These are phyloP conservation scores for Scedosporium dehoogii DNA, from an alignment of 2,329 filamentous ascomycete genomes.

Conservation along the genomic window DNA sequence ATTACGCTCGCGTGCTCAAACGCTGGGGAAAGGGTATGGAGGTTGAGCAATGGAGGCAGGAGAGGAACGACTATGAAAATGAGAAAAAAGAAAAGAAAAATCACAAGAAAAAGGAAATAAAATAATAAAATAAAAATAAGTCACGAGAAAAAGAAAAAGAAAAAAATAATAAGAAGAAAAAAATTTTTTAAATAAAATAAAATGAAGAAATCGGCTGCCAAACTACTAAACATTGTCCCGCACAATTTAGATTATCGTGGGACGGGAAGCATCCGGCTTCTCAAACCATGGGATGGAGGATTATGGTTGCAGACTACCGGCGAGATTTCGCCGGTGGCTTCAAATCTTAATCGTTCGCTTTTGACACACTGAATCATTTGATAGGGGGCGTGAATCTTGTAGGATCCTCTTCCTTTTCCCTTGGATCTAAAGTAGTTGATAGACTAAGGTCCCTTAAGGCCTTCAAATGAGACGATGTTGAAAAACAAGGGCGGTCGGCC, in stretches of 20 bases:
- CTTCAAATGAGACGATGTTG: not conserved
- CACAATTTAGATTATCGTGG: not conserved
- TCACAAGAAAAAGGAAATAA: not conserved
- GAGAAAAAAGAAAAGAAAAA: not conserved
- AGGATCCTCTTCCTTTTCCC: not conserved
- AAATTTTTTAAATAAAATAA: not conserved
- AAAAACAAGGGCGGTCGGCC: not conserved
- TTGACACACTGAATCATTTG: not conserved
- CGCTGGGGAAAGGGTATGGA: not conserved
- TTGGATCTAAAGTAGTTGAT: too few relatives aligned
- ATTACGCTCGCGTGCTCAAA: not conserved
- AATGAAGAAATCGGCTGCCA: not conserved
- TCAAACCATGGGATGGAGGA: not conserved
- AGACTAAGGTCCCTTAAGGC: not conserved
- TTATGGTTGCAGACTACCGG: not conserved
- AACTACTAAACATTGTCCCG: not conserved
- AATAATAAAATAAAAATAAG: not conserved
- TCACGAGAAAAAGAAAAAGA: too few relatives aligned
- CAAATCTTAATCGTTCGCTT: not conserved
- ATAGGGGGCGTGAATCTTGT: not conserved
- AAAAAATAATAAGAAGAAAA: not conserved
- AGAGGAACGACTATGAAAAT: not conserved
- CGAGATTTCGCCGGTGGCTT: not conserved
- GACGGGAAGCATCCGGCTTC: not conserved
- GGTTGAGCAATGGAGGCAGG: not conserved